Base-by-base conservation (phyloP, 2,329 filamentous ascomycete genomes). In the Pseudopyrenochaeta lycopersici region DNA sequence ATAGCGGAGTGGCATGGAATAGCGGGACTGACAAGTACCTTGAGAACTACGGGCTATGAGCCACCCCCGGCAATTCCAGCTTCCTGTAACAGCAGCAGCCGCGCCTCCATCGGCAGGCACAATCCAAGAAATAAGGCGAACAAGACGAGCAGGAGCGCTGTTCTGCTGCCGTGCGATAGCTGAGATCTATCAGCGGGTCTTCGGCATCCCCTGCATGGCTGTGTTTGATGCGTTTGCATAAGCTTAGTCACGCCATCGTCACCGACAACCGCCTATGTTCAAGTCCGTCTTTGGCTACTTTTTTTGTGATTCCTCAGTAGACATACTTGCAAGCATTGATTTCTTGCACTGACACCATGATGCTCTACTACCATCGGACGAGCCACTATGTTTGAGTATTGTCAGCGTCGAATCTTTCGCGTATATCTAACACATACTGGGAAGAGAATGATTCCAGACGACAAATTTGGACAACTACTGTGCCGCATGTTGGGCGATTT, bases 91-190 rank as follows among this genome's bases (percentile, higher is more conserved):
- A 64, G 51, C 59, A 64, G 61, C 66, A 62, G 67, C 66, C 46
- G 58, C 68, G 51, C 71, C 71, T 73, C 72, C 72, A 75, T 74
- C 56, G 64, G 68, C 69, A 66, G 61, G 58, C 58, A 54, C 60
- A 58, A 54, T 66, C 62, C 63, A 62, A 58, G 52, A 41, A 44
- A 44, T 38, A 53, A 55, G 48, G 47, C 58, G 59, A 52, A 54
- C 54, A 46, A 53, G 32, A 44, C 46, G 48, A 49, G 53, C 55
- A 52, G 36, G 47, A 33, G 46, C 60, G 60, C 52, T 57, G 53
- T 49, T 46, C 46, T 46, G 35, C 49, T 58, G 60, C 52, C 53
- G 56, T 58, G 54, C 38, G 50, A 52, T 46, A 36, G 52, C 56
- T 52, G 55, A 49, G 45, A 46, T 45, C 45, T 44, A 46, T 38